A percentile compares a stretch with the other conserved stretches of the same genome.
Evolutionary conservation across 352 stramenopile species (phyloP).

Genomic region (Phytophthora quininea): DNA sequence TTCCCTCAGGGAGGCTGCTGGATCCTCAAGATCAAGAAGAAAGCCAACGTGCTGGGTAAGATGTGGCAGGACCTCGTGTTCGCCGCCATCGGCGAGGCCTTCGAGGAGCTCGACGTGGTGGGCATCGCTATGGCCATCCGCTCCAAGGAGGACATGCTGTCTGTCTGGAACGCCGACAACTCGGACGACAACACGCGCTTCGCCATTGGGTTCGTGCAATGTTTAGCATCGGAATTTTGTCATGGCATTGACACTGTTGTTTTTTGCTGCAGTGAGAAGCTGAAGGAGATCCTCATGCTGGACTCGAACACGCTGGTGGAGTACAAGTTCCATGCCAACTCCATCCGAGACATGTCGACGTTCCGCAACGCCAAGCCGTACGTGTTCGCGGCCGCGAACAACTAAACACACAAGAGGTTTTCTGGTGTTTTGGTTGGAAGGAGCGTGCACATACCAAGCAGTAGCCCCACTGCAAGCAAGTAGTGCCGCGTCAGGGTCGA

Average conservation of each 20-base stretch:
- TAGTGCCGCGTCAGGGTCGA: slow-evolving; percentile 25
- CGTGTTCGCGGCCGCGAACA: slow-evolving; percentile 83
- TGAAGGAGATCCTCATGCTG: slow-evolving; percentile 94
- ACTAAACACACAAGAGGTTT: slow-evolving; percentile 38
- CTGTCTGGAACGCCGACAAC: slow-evolving; percentile 95
- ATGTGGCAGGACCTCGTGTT: slow-evolving; percentile 96
- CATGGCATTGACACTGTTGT: not conserved
- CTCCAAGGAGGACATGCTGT: slow-evolving; percentile 95
- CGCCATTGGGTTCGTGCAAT: slow-evolving; percentile 66
- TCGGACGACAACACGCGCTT: slow-evolving; percentile 87
- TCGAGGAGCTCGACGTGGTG: slow-evolving; percentile 92
- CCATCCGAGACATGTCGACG: slow-evolving; percentile 93
- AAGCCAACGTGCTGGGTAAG: slow-evolving; percentile 93
- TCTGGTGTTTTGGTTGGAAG: slow-evolving; percentile 12
- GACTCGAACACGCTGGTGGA: slow-evolving; percentile 95
- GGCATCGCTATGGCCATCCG: slow-evolving; percentile 93
- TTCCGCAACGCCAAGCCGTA: slow-evolving; percentile 94
- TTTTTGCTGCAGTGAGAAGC: slow-evolving; percentile 74
- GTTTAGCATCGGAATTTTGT: no score
- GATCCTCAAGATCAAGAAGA: slow-evolving; percentile 97
- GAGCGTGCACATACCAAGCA: slow-evolving; percentile 20
- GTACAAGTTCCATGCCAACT: slow-evolving; percentile 95
- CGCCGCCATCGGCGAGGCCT: slow-evolving; percentile 91
- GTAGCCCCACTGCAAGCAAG: slow-evolving; percentile 29
- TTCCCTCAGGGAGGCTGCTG: slow-evolving; percentile 94